Base-by-base conservation (phyloP, 441 rosid genomes). In the Omphalea diandra region DNA sequence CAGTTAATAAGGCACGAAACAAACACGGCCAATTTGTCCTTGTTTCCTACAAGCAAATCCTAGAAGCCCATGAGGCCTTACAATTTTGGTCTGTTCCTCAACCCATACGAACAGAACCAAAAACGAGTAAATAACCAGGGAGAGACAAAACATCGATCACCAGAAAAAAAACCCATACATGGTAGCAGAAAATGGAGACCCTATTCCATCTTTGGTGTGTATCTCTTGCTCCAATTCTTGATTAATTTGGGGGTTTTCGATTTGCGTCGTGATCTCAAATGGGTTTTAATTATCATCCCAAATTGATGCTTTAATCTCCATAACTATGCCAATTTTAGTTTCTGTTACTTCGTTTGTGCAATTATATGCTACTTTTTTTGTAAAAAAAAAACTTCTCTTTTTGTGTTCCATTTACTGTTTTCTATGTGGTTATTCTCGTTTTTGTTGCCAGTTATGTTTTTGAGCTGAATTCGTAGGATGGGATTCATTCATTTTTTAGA, bases 131-230 rank as follows among this genome's bases (percentile, higher is more conserved):
- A 17, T 27, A 59, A 46, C 15, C 40, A n/a, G n/a, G n/a, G n/a
- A n/a, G 5, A 38, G 67, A 55, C 70, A 55, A 56, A 60, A 24
- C 44, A 53, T 68, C 74, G 79, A 71, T 71, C 79, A 6, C 64
- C 83, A 61, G 67, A 27, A 74, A n/a, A 14, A 49, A 62, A 31
- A 33, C n/a, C 70, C 59, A 5, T 43, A 7, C 35, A 67, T 69
- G 74, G 59, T 26, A 47, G 17, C 29, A 59, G 33, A 40, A 35
- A 0, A 10, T n/a, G 9, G 33, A 36, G 69, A 56, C 50, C 60
- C 60, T 29, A 61, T 62, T 70, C 55, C 71, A 26, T 47, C 20
- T 63, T 56, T 7, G 83, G 83, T 81, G 18, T 65, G 81, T 84
- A 2, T 52, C 47, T 78, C 49, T 7, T 52, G 31, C 12, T 68